phyloP scores from a whole-genome alignment of 2,329 filamentous ascomycete species.

The Ophiobolus disseminans region DNA sequence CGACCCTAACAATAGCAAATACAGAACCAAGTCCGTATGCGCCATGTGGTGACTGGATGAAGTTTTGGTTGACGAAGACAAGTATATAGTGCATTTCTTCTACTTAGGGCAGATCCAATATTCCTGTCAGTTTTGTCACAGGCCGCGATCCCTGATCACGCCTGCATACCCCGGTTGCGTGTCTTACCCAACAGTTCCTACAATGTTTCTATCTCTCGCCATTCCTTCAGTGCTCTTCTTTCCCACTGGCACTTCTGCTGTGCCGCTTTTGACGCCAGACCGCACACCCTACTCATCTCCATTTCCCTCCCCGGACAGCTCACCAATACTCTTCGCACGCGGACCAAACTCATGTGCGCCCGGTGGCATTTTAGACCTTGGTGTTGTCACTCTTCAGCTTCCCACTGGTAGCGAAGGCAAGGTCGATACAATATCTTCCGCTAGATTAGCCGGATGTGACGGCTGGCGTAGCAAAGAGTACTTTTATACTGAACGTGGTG shows the following conservation, averaged over 20 bases:
- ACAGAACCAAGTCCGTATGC: too few relatives aligned
- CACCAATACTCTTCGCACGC: background rate
- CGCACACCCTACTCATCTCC: constrained; percentile 3
- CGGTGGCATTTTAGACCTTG: constrained; percentile 28
- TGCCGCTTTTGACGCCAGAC: constrained; percentile 13
- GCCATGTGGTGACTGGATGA: too few relatives aligned
- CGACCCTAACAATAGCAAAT: too few relatives aligned
- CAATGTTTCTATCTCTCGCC: constrained; percentile 5
- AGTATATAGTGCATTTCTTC: too few relatives aligned
- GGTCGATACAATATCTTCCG: constrained; percentile 38
- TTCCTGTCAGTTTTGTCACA: too few relatives aligned
- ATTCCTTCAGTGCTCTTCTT: constrained; percentile 13
- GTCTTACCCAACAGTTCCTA: too few relatives aligned
- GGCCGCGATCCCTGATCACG: too few relatives aligned
- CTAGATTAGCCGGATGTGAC: constrained; percentile 45
- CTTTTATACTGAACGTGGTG: constrained; percentile 42
- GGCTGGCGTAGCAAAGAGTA: constrained; percentile 47
- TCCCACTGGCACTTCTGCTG: constrained; percentile 9
- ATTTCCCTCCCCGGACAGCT: constrained; percentile 6
- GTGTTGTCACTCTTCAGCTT: constrained; percentile 48
- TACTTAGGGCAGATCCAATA: too few relatives aligned
- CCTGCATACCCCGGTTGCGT: too few relatives aligned
- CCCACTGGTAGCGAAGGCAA: constrained; percentile 43
- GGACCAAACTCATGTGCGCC: constrained; percentile 20
- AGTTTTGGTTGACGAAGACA: too few relatives aligned